Conservation (phyloP, 768 basidiomycete species). For the Agaricus sinodeliciosus region DNA sequence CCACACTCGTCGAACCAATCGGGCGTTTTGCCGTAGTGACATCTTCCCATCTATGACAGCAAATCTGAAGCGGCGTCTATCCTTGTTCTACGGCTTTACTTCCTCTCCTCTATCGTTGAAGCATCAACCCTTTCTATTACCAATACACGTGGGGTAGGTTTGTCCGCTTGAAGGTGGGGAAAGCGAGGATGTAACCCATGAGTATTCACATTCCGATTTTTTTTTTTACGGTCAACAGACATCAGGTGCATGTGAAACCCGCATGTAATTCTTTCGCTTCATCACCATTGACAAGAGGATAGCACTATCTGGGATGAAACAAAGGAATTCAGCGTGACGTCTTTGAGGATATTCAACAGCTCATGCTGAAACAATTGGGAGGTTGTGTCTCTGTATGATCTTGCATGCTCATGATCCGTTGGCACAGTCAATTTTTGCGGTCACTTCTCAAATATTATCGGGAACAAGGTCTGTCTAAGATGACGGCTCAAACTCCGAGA, state of each 20-base stretch:
- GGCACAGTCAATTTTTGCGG: too few relatives aligned
- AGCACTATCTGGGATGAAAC: not conserved
- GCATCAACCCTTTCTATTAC: too few relatives aligned
- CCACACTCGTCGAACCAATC: constrained; percentile 29
- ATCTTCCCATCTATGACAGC: constrained; percentile 29
- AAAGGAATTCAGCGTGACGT: not conserved
- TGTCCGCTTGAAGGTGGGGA: too few relatives aligned
- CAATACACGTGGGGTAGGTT: too few relatives aligned
- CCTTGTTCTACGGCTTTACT: constrained; percentile 28
- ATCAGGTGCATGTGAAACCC: not conserved
- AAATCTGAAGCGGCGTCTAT: constrained; percentile 44
- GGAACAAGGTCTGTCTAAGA: too few relatives aligned
- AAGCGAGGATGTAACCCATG: not conserved
- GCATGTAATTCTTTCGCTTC: not conserved
- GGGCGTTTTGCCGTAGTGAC: not conserved
- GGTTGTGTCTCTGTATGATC: too few relatives aligned
- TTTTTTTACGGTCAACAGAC: not conserved
- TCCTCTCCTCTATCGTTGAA: too few relatives aligned
- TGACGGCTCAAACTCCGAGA: too few relatives aligned
- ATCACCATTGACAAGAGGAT: not conserved
- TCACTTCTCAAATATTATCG: too few relatives aligned
- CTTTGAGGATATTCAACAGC: not conserved
- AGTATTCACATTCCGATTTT: not conserved
- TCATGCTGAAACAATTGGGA: too few relatives aligned
- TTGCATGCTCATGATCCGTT: too few relatives aligned